Evolutionary conservation across 2,329 filamentous ascomycete species (phyloP), one percentile per base, ranked within the genome.

Genomic region (Keithomyces neogunnii): DNA sequence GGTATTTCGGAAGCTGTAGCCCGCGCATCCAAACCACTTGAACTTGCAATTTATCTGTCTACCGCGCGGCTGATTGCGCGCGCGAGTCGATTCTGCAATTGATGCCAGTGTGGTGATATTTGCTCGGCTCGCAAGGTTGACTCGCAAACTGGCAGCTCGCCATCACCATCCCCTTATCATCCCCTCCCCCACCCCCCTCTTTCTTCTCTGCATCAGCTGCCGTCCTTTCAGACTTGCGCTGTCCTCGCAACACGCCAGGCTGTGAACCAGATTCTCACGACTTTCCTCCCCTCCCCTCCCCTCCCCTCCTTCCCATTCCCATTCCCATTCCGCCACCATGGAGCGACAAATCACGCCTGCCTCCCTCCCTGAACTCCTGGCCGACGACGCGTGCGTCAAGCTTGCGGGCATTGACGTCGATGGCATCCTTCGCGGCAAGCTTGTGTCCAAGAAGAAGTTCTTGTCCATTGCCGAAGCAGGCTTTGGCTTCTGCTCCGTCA

Each of bases 401-500:
- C 80, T 96, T 40, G 90, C 88, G 8, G 91, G 90, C 40, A 71
- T 93, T 55, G 90, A 96, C 66, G 86, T 91, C 52, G 90, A 96
- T 65, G 90, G 90, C 57, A 82, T 89, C 48, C 75, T 96, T 51
- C 88, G 90, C 51, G 90, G 90, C 60, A 96, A 96, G 73, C 78
- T 96, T 55, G 84, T 96, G 70, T 89, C 89, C 60, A 95, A 95
- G 77, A 86, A 85, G 66, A 96, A 96, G 73, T 96, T 96, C 69
- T 74, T 96, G 38, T 89, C 87, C 32, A 80, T 96, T 49, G 85
- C 85, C n/a, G 70, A 80, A 42, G 78, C 82, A 44, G 91, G 90
- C 48, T 96, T 96, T 61, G 91, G 90, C 50, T 96, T 96, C 75
- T 96, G 91, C 74, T 93, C 88, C 26, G 89, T 96, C 59, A 83